These are phyloP conservation scores for Euclidium syriacum DNA, from an alignment of 345 rosid genomes.

Conservation along the genomic window DNA sequence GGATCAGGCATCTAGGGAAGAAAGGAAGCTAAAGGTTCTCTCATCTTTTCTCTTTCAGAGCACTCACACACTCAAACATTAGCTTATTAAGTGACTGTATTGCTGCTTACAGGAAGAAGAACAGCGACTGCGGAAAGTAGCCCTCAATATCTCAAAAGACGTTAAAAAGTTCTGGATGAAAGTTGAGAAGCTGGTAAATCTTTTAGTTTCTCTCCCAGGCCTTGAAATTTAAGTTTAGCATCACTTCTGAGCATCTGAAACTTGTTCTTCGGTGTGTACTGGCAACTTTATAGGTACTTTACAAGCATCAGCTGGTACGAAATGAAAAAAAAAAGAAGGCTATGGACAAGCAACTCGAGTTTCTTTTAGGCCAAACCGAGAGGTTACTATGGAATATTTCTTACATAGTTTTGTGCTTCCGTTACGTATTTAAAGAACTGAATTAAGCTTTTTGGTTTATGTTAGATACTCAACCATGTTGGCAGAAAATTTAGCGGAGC, in stretches of 20 bases:
- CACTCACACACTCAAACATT: neutral
- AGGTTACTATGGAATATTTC: conserved; percentile 42
- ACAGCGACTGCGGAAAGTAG: conserved; percentile 76
- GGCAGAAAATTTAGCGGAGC: conserved; percentile 90
- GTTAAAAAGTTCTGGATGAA: conserved; percentile 96
- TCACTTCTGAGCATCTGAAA: conserved; percentile 18
- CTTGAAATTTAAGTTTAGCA: neutral
- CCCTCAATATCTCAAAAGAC: conserved; percentile 87
- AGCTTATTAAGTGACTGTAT: neutral
- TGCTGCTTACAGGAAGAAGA: conserved; percentile 78
- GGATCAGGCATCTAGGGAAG: conserved; percentile 90
- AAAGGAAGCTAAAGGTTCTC: conserved; percentile 89
- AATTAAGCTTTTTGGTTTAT: conserved; percentile 14
- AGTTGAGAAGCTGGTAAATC: conserved; percentile 94
- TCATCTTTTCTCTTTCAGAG: neutral
- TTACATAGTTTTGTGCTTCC: neutral
- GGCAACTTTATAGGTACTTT: conserved; percentile 62
- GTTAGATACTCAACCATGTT: conserved; percentile 97
- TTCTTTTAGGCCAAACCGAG: conserved; percentile 98
- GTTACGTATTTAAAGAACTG: neutral
- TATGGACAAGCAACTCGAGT: conserved; percentile 94
- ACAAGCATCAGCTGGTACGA: conserved; percentile 93
- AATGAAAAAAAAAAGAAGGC: conserved; percentile 96
- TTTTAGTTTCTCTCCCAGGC: neutral
- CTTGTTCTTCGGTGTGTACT: conserved; percentile 12